Conservation (phyloP, 441 rosid genomes). For the Aquilaria agallochum region DNA sequence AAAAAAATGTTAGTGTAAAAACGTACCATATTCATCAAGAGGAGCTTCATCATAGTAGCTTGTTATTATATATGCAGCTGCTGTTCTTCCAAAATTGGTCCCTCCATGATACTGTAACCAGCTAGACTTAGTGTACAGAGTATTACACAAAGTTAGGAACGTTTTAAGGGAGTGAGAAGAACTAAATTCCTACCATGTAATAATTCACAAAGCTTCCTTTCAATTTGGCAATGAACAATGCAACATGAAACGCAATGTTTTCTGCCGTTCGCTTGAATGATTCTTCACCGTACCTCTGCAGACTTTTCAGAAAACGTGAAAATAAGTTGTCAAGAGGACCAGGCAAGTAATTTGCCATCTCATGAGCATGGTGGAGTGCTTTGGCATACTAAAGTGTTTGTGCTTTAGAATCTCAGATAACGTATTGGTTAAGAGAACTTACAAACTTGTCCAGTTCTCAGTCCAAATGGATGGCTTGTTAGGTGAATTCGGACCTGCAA, state of each 20-base stretch:
- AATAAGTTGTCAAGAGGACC: background rate
- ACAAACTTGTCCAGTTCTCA: constrained; percentile 93
- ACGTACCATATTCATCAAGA: constrained; percentile 79
- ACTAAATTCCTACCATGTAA: constrained; percentile 58
- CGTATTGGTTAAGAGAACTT: constrained; percentile 16
- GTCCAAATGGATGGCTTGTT: constrained; percentile 87
- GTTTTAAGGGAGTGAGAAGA: background rate
- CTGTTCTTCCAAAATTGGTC: constrained; percentile 82
- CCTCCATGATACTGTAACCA: constrained; percentile 81
- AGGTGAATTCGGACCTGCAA: constrained; percentile 76
- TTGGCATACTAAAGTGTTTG: too few relatives aligned
- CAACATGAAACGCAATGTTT: constrained; percentile 80
- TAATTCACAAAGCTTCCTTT: constrained; percentile 84
- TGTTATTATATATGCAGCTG: constrained; percentile 50
- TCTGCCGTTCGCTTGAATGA: constrained; percentile 49
- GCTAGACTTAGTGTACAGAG: background rate
- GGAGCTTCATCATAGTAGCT: constrained; percentile 92
- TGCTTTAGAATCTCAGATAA: too few relatives aligned
- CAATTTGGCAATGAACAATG: constrained; percentile 59
- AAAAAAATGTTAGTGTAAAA: constrained; percentile 6
- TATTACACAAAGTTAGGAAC: background rate
- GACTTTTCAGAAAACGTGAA: constrained; percentile 29
- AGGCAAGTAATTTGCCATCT: too few relatives aligned
- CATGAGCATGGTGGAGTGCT: too few relatives aligned
- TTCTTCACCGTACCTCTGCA: constrained; percentile 64